Evolutionary conservation across 2,329 filamentous ascomycete species (phyloP), one percentile per base, ranked within the genome.

Genomic region (Fulvia fulva): DNA sequence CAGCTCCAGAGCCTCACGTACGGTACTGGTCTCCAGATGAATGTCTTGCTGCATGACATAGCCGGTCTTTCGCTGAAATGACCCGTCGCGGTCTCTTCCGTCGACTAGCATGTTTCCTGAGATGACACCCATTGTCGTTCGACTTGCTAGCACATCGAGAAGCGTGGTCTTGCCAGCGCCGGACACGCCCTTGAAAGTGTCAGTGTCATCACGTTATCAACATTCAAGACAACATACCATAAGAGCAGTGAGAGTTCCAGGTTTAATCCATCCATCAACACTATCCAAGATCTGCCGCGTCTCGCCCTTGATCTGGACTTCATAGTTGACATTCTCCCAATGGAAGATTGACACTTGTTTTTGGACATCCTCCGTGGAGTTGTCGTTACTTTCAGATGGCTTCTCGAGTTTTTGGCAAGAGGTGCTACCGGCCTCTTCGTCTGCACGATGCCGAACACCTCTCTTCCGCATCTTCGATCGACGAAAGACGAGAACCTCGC

Each of bases 111-210:
- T 94, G 66, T 93, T 87, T 55, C 92, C 92, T 6, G 84, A 86
- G 50, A 96, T 90, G 19, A 96, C 87, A 75, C 92, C 92, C 86
- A 94, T 93, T 0, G 89, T 91, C 9, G 88, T 88, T 71, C 92
- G 87, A 59, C 88, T 89, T 47, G 92, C 92, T 63, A 97, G 80
- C 34, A 90, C 89, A 74, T 96, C 90, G 28, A 97, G 78, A 26
- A 97, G 82, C 0, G 92, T 96, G 0, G 92, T 97, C 75, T 97
- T 97, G 58, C 92, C 92, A n/a, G 92, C 92, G 65, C 92, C 91
- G 30, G 88, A 91, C 7, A 92, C 90, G 76, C 91, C 89, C 91
- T n/a, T n/a, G n/a, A n/a, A n/a, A n/a, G n/a, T n/a, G n/a, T n/a
- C n/a, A n/a, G n/a, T n/a, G n/a, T n/a, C n/a, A n/a, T n/a, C n/a